Evolutionary conservation across 441 rosid species (phyloP), one percentile per base, ranked within the genome.

Genomic region (Erysimum cheiri): DNA sequence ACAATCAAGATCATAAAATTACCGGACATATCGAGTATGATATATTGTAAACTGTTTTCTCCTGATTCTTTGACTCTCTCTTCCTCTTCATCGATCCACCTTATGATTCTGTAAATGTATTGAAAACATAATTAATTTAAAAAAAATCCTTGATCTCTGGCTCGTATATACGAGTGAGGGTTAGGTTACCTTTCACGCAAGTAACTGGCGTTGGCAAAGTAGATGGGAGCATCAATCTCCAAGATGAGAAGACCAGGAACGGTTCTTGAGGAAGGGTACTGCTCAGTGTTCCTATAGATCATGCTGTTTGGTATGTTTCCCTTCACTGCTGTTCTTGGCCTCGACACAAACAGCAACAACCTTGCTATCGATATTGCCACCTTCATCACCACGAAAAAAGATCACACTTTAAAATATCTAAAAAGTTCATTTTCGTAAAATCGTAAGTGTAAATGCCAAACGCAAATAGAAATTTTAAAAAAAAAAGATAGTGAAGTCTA

Each of bases 41-140:
- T 82, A 77, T 91, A 88, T 39, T 88, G 96, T 66, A 96, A 79
- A 71, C 79, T 77, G 39, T 64, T 77, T 74, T 86, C 76, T 50
- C 80, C 80, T 2, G 83, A 72, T 58, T 83, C 72, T 73, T 80
- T 90, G 72, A 91, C 26, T 70, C 71, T 84, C 1, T 88, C 97
- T 75, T 96, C 98, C 71, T 93, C 98, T 56, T 96, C 97, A 73
- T 88, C 85, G 2, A 91, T 81, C 99, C 99, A 96, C 70, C 99
- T 84, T 4, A 78, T 56, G 60, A 96, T 88, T 84, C 98, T 96
- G 64, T 52, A 11, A 8, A 19, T 24, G 1, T 44, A 43, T 17
- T 6, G 40, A 0, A 39, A 55, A 37, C 55, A 32, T 13, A 13
- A 9, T 44, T 13, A 13, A 9, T 44, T 35, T 0, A 48, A 58